A percentile compares a stretch with the other conserved stretches of the same genome.
phyloP scores from a whole-genome alignment of 768 basidiomycete genomes.

The Favolaschia claudopus region DNA sequence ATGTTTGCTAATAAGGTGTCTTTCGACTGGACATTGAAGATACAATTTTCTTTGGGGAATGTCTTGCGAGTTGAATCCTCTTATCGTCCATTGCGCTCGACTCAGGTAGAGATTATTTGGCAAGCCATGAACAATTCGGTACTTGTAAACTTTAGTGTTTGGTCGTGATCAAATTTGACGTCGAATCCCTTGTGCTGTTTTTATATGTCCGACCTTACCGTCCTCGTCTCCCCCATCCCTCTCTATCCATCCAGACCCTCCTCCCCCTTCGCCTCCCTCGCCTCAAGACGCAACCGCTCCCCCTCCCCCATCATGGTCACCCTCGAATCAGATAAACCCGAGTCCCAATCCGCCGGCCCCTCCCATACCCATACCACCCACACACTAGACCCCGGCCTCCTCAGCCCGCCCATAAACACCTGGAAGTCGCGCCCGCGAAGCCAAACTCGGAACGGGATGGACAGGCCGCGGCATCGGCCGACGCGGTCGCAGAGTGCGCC shows the following conservation, averaged over 20 bases:
- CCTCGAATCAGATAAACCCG: conserved; percentile 41
- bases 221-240: conserved; percentile 57
- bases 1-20: no score
- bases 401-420: conserved; percentile 58
- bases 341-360: conserved; percentile 23
- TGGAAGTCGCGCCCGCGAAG: conserved; percentile 45
- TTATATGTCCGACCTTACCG: conserved; percentile 59
- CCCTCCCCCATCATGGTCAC: conserved; percentile 47
- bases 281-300: conserved; percentile 26
- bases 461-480: conserved; percentile 48
- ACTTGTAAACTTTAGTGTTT: no score
- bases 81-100: no score
- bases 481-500: conserved; percentile 58
- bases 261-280: conserved; percentile 23
- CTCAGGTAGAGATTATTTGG: no score
- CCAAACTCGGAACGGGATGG: conserved; percentile 12
- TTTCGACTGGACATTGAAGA: no score
- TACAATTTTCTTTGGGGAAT: no score
- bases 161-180: no score
- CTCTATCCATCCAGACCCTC: conserved; percentile 44
- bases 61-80: no score
- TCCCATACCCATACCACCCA: no score
- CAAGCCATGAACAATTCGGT: no score
- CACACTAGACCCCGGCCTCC: conserved; percentile 42
- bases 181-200: no score